These are phyloP conservation scores for Ustilago loliicola DNA, from an alignment of 1,284 basidiomycete species.

Conservation along the genomic window DNA sequence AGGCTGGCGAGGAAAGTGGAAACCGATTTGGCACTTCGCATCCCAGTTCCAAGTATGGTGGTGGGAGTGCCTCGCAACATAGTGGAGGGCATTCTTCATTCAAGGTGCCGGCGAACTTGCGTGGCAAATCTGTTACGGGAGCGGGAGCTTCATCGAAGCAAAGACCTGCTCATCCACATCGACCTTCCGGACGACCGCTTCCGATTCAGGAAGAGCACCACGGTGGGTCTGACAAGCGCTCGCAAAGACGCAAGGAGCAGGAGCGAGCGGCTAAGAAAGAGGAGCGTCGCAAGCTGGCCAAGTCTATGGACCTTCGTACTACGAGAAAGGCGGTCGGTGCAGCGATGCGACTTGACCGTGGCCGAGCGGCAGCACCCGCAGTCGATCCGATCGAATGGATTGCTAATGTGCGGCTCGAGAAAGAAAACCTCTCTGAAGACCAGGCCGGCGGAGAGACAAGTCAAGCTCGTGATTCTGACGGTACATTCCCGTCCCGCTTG, in stretches of 20 bases:
- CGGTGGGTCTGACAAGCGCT: conserved; percentile 14
- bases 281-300: conserved; percentile 23
- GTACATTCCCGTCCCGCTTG: conserved; percentile 8
- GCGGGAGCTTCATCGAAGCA: conserved; percentile 12
- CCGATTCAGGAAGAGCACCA: conserved; percentile 42
- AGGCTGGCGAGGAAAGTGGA: conserved; percentile 14
- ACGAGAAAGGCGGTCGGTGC: conserved; percentile 35
- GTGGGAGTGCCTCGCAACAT: conserved; percentile 37
- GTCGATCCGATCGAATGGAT: conserved; percentile 62
- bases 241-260: conserved; percentile 19
- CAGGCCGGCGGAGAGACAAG: conserved; percentile 28
- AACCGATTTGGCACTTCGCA: conserved; percentile 27
- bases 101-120: conserved; percentile 37
- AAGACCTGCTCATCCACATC: conserved; percentile 13
- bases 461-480: conserved; percentile 21
- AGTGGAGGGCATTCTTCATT: conserved; percentile 44
- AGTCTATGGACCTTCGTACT: conserved; percentile 6
- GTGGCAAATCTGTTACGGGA: conserved; percentile 14
- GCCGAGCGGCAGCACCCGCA: conserved; percentile 32
- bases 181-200: conserved; percentile 26
- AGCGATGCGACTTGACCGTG: conserved; percentile 49
- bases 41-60: conserved; percentile 33
- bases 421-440: conserved; percentile 37
- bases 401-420: conserved; percentile 54
- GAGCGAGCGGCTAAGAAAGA: conserved; percentile 24